phyloP scores from a whole-genome alignment of 2,329 filamentous ascomycete species.

The Aureobasidium leucospermi region DNA sequence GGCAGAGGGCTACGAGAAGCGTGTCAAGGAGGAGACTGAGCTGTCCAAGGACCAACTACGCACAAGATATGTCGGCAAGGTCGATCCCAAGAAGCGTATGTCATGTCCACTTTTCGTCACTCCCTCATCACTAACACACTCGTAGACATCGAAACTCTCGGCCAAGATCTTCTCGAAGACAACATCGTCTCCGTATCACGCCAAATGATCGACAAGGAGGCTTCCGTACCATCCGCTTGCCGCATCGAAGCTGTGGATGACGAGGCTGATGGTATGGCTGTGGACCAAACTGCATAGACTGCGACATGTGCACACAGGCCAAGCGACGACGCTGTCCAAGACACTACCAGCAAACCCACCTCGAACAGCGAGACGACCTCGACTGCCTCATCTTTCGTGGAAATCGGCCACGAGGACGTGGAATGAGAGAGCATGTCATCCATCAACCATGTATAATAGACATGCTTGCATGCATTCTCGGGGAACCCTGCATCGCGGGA shows the following conservation, averaged over 20 bases:
- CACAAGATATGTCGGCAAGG: conserved; percentile 97
- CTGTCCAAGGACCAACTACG: conserved; percentile 95
- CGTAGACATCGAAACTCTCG: conserved; percentile 81
- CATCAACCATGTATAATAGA: background rate
- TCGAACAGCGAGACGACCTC: too few relatives aligned
- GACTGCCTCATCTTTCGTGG: background rate
- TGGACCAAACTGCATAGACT: conserved; percentile 9
- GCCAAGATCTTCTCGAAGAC: conserved; percentile 95
- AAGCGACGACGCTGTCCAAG: background rate
- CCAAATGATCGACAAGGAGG: conserved; percentile 99
- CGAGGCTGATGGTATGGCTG: conserved; percentile 34
- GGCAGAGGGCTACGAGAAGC: conserved; percentile 95
- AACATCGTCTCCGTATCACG: conserved; percentile 97
- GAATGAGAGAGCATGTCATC: background rate
- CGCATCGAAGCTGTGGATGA: conserved; percentile 49
- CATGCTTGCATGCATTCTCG: background rate
- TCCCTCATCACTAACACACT: background rate
- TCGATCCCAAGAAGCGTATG: conserved; percentile 93
- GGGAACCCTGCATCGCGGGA: background rate
- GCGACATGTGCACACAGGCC: background rate
- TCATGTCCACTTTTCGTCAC: conserved; percentile 14
- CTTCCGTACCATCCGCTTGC: conserved; percentile 61
- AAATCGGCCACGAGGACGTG: background rate
- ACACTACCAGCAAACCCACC: background rate
- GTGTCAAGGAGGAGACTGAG: conserved; percentile 97